Evolutionary conservation across 202 grass and related monocot genomes (phyloP).

Genomic region (Thinopyrum obtusiflorum): DNA sequence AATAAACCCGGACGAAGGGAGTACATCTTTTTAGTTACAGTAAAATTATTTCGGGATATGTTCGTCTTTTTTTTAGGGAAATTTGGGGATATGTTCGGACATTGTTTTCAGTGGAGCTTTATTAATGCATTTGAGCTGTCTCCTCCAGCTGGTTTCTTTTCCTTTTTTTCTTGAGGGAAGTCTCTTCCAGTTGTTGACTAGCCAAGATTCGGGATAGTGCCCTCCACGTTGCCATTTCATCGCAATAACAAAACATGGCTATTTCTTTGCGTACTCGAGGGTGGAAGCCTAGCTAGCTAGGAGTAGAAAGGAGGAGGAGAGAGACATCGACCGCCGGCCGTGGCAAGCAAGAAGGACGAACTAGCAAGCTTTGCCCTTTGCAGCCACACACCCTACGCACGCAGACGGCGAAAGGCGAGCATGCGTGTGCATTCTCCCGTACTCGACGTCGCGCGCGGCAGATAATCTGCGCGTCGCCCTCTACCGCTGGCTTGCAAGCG

Average conservation of each 20-base stretch:
- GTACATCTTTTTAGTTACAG: no score
- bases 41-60: no score
- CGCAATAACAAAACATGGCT: neutral
- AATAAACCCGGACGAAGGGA: no score
- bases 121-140: no score
- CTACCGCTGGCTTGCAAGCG: conserved; percentile 9
- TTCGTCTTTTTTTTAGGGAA: no score
- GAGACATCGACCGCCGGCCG: no score
- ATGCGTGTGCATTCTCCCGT: neutral
- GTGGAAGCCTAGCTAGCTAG: neutral
- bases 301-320: neutral
- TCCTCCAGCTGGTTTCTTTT: no score
- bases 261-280: neutral
- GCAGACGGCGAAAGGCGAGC: neutral
- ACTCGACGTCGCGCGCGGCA: neutral
- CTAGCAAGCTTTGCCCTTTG: neutral
- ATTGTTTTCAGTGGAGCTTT: no score
- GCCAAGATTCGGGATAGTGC: neutral
- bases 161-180: no score
- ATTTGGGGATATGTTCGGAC: no score
- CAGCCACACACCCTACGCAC: neutral
- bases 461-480: neutral
- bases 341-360: no score
- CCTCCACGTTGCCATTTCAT: neutral
- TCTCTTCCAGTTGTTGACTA: no score